Conservation (phyloP, 1,284 basidiomycete genomes). For the Golubevia pallescens region DNA sequence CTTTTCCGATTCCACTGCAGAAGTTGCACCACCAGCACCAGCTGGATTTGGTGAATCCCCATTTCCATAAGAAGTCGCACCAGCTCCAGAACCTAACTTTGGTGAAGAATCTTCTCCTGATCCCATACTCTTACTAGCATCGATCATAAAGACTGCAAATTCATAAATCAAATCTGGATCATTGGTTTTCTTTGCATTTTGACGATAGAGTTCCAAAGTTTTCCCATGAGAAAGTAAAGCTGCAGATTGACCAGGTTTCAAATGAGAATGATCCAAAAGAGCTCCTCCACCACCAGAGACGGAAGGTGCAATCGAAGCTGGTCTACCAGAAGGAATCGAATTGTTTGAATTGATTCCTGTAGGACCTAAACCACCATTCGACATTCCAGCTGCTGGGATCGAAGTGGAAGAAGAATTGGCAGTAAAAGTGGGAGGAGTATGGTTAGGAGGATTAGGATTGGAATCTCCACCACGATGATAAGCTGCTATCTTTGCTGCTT, state of each 20-base stretch:
- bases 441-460: conserved; percentile 5
- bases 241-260: conserved; percentile 89
- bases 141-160: conserved; percentile 98
- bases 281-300: conserved; percentile 28
- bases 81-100: conserved; percentile 6
- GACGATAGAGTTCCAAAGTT: conserved; percentile 93
- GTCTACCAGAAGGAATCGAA: conserved; percentile 33
- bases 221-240: conserved; percentile 90
- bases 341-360: conserved; percentile 19
- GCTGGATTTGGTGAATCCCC: conserved; percentile 13
- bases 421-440: neutral
- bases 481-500: conserved; percentile 11
- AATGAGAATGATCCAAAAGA: conserved; percentile 88
- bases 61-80: conserved; percentile 17
- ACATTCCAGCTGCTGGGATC: conserved; percentile 29
- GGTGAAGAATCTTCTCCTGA: conserved; percentile 14
- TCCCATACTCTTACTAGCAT: conserved; percentile 70
- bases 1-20: conserved; percentile 27
- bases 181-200: conserved; percentile 97
- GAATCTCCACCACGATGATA: conserved; percentile 16
- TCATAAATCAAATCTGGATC: conserved; percentile 97
- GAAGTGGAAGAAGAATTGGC: conserved; percentile 2
- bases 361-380: conserved; percentile 33
- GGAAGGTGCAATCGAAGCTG: conserved; percentile 45
- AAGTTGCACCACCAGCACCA: conserved; percentile 2